Evolutionary conservation across 352 stramenopile species (phyloP).

Genomic region (Pythium aristosporum): DNA sequence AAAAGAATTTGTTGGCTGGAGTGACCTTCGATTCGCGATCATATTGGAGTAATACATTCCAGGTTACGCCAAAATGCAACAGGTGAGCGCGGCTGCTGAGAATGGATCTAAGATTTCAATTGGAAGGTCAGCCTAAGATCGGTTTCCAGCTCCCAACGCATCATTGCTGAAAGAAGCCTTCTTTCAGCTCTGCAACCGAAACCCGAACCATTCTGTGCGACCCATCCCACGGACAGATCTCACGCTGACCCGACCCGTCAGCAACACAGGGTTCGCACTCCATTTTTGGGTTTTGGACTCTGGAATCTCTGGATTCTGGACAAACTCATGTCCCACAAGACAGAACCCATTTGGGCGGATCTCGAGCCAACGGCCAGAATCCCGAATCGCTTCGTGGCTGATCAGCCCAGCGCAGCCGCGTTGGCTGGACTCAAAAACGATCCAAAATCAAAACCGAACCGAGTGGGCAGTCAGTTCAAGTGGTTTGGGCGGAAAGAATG

Average conservation of each 20-base stretch:
- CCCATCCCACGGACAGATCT: conserved; percentile 18
- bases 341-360: neutral
- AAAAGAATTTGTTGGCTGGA: no score
- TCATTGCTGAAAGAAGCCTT: conserved; percentile 7
- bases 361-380: neutral
- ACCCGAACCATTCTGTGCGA: conserved; percentile 18
- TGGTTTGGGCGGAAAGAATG: conserved; percentile 8
- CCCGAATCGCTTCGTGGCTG: neutral
- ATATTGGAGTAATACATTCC: no score
- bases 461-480: conserved; percentile 23
- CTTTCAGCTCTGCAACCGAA: conserved; percentile 18
- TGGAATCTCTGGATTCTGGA: neutral
- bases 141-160: neutral
- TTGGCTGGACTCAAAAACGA: conserved; percentile 21
- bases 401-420: conserved; percentile 17
- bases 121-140: neutral
- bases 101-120: neutral
- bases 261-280: no score
- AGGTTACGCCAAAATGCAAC: no score
- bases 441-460: conserved; percentile 5
- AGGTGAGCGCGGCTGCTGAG: no score
- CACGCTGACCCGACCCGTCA: neutral
- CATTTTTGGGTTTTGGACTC: no score
- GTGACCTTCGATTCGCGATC: no score
- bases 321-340: conserved; percentile 11